phyloP scores from a whole-genome alignment of 345 rosid species.

The Aurinia saxatilis region DNA sequence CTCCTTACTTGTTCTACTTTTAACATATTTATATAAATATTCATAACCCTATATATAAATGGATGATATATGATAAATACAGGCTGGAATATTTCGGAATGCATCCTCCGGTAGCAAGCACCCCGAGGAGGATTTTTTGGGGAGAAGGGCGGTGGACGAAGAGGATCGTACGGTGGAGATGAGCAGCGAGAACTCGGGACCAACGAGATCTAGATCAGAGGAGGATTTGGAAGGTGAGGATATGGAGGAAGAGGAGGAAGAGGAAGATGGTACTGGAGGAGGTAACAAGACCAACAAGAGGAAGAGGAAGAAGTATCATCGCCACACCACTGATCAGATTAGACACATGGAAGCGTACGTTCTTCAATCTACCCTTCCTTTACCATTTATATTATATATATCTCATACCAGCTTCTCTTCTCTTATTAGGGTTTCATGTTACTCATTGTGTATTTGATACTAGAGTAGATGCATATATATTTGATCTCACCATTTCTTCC shows the following conservation, averaged over 20 bases:
- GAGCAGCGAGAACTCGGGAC: slow-evolving; percentile 92
- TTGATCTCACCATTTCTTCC: no score
- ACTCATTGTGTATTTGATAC: no score
- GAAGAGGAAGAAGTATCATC: slow-evolving; percentile 93
- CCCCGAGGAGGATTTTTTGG: slow-evolving; percentile 59
- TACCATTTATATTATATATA: neutral
- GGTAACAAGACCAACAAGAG: slow-evolving; percentile 63
- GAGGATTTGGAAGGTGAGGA: slow-evolving; percentile 64
- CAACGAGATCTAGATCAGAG: slow-evolving; percentile 76
- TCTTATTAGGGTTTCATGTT: slow-evolving; percentile 1
- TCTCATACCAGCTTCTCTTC: neutral
- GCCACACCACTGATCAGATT: slow-evolving; percentile 94
- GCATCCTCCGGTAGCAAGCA: slow-evolving; percentile 43
- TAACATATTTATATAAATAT: no score
- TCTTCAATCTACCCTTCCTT: no score
- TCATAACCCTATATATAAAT: no score
- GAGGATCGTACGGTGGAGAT: slow-evolving; percentile 65
- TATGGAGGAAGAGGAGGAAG: slow-evolving; percentile 34
- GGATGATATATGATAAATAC: no score
- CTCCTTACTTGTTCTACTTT: no score
- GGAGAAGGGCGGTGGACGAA: slow-evolving; percentile 50
- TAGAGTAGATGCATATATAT: no score
- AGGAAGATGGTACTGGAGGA: neutral
- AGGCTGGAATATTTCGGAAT: slow-evolving; percentile 94
- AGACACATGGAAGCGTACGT: slow-evolving; percentile 96